Conservation (phyloP, 345 rosid species). For the Corchorus olitorius region DNA sequence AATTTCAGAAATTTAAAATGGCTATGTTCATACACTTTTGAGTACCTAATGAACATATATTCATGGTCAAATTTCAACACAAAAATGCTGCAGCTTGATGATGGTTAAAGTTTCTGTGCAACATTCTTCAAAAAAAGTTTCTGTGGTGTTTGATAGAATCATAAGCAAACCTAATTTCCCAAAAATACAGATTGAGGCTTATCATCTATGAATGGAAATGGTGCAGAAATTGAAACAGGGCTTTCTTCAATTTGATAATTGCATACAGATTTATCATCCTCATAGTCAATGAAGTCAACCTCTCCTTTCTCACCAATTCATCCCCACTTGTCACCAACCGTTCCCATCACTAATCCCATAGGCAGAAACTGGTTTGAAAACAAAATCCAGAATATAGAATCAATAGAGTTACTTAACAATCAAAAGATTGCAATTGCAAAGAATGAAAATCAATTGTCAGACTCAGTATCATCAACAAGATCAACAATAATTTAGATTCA, state of each 20-base stretch:
- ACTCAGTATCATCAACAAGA: not conserved
- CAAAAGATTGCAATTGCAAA: not conserved
- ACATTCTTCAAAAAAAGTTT: too few species aligned
- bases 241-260: slow-evolving; percentile 57
- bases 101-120: too few species aligned
- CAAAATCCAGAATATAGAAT: not conserved
- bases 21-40: too few species aligned
- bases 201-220: slow-evolving; percentile 63
- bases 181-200: slow-evolving; percentile 61
- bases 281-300: slow-evolving; percentile 69
- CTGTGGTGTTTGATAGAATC: too few species aligned
- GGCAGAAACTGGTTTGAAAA: slow-evolving; percentile 36
- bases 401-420: not conserved
- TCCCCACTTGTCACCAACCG: too few species aligned
- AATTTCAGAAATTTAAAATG: too few species aligned
- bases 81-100: too few species aligned
- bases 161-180: not conserved
- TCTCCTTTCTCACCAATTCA: slow-evolving; percentile 82
- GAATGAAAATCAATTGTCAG: not conserved
- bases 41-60: too few species aligned
- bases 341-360: too few species aligned
- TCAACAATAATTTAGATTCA: not conserved
- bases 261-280: slow-evolving; percentile 53
- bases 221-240: slow-evolving; percentile 59
- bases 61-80: too few species aligned